Evolutionary conservation across 176 grass and related monocot genomes (phyloP).

Genomic region (Carex pumila): DNA sequence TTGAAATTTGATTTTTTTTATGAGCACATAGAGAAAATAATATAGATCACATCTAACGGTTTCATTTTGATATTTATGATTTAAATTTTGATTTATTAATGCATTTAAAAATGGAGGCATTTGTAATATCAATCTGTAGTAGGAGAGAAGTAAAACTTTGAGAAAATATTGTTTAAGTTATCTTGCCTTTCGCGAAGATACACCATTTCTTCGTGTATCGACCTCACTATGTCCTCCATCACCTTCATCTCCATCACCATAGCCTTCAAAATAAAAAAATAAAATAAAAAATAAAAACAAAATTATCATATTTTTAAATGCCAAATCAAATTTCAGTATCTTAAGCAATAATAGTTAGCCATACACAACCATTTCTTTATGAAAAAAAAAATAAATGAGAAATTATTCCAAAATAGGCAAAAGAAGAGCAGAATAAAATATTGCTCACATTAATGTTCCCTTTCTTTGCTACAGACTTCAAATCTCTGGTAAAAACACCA

Average conservation of each 20-base stretch:
- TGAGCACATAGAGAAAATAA: no score
- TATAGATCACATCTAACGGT: no score
- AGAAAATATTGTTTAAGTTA: neutral
- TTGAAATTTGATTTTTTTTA: no score
- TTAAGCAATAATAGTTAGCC: neutral
- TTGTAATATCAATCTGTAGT: neutral
- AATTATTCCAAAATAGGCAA: neutral
- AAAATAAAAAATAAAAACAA: neutral
- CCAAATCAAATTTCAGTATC: neutral
- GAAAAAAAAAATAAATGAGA: neutral
- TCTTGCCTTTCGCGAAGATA: slow-evolving; percentile 56
- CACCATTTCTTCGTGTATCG: slow-evolving; percentile 67
- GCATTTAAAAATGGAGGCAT: no score
- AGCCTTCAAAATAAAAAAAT: slow-evolving; percentile 19
- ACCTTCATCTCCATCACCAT: slow-evolving; percentile 67
- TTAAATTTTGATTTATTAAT: no score
- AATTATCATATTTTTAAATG: neutral
- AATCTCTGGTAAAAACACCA: slow-evolving; percentile 50
- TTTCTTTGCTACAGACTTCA: slow-evolving; percentile 57
- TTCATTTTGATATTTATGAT: no score
- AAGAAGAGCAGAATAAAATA: neutral
- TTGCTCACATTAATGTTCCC: slow-evolving; percentile 51
- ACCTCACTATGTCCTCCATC: slow-evolving; percentile 49
- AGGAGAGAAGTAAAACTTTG: neutral
- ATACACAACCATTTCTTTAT: neutral